Base-by-base conservation (phyloP, 2,329 filamentous ascomycete species). In the Aspergillus eucalypticola region DNA sequence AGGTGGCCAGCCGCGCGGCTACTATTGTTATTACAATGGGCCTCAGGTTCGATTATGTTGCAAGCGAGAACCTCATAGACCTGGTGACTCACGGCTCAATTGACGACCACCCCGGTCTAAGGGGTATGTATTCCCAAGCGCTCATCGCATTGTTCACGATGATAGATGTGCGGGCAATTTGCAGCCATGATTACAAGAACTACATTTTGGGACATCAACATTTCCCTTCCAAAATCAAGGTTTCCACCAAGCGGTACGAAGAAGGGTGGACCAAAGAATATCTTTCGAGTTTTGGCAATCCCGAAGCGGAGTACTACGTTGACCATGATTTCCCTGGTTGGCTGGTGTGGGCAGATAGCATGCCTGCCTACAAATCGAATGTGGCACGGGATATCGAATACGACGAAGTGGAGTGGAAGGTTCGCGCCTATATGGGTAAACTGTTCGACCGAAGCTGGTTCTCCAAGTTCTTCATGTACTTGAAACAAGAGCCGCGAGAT, bases 401-500 rank as follows among this genome's bases (percentile, higher is more conserved):
- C 69, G 95, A 99, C 69, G 88, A 91, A 13, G 80, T 91, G 0
- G 95, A 99, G 75, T 87, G 79, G 67, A 82, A 82, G 1, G 86
- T 90, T 6, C 88, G 94, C 42, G 84, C 85, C 57, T 90, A 91
- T 70, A 95, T 99, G 70, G 95, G 93, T 51, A 84, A 84, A 58
- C 82, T 92, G 44, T 81, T 99, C 63, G 91, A 90, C 61, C 88
- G 88, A 52, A 86, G 91, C 27, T 99, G 95, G 96, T 88, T 97
- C 67, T 85, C 86, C 46, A 89, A 89, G 54, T 94, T 89, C 76
- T 99, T 99, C 71, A 90, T 88, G 23, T 98, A 94, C 73, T 85
- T 98, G 79, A 98, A 97, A 79, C 95, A 98, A 76, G 94, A 98
- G 75, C 94, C 95, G 2, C 88, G 94, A 48, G 94, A 98, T 72